These are phyloP conservation scores for Volvox carteri DNA, from an alignment of 163 green algal genomes.

Conservation along the genomic window DNA sequence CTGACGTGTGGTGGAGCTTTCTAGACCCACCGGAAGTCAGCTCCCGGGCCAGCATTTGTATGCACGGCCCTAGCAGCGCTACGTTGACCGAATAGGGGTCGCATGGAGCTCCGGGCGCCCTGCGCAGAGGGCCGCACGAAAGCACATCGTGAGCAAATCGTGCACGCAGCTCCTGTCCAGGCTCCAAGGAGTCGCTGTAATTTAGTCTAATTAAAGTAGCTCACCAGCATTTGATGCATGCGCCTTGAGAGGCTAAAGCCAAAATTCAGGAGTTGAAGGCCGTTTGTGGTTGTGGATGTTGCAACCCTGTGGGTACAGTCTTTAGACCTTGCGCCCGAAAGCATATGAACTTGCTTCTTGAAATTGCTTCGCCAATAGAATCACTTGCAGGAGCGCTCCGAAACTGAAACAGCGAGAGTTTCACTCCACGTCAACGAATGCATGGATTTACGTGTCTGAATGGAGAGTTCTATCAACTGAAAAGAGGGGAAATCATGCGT, in stretches of 20 bases:
- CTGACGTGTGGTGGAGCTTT: background rate
- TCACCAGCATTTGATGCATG: no score
- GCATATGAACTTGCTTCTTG: no score
- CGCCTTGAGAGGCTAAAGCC: background rate
- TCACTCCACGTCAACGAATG: no score
- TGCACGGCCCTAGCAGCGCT: conserved; percentile 4
- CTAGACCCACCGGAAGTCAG: conserved; percentile 26
- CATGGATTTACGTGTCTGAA: no score
- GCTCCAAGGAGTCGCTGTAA: no score
- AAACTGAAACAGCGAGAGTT: no score
- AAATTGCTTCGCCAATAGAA: no score
- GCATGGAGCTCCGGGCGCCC: conserved; percentile 11
- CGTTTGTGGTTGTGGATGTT: background rate
- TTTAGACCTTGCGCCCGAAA: background rate
- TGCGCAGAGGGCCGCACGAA: background rate
- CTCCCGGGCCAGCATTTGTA: background rate
- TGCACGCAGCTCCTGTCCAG: background rate
- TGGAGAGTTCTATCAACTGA: no score
- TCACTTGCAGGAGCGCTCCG: no score
- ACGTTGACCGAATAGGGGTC: conserved; percentile 21
- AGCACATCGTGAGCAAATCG: background rate
- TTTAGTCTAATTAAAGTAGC: no score
- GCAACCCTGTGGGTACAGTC: background rate
- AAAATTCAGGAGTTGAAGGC: background rate
- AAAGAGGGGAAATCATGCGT: no score